Evolutionary conservation across 495 filamentous ascomycete species (phyloP), one percentile per base, ranked within the genome.

Genomic region (Penicillium manginii): DNA sequence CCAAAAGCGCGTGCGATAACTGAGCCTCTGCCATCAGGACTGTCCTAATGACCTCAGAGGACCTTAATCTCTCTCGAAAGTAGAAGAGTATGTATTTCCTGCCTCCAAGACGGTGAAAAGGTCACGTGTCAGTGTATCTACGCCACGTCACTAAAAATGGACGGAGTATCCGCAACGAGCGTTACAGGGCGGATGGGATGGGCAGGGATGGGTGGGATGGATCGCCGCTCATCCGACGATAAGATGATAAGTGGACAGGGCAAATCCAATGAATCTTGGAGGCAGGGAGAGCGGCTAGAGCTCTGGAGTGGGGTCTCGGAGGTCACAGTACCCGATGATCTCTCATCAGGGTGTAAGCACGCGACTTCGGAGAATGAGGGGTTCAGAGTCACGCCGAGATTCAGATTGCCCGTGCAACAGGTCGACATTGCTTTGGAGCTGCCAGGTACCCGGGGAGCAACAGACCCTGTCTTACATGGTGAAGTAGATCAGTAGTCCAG

Each of bases 331-430:
- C 50, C 17, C 18, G 50, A 47, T 26, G 45, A 47, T 22, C 45
- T 22, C 21, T 64, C 63, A 60, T 32, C 54, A 47, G 59, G 56
- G 40, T 50, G 54, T 17, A 58, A 68, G 70, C 70, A 73, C 71
- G 69, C 71, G 71, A 73, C 68, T 64, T 59, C 55, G 59, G 63
- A 66, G 57, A 48, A 45, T 32, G 39, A 66, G 63, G 54, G 62
- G 59, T 54, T 12, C 12, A 14, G 52, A 49, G 47, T 58, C 54
- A 52, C 31, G 39, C 26, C 33, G 37, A 55, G n/a, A 14, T 29
- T 26, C 49, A 60, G 22, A 17, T 23, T 40, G 55, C 32, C 60
- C 57, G 55, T 61, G 66, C 61, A 35, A 55, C 48, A 12, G 18
- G 26, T 29, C 26, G 51, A 47, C 45, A 19, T 47, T 53, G 42